phyloP scores from a whole-genome alignment of 2,329 filamentous ascomycete species.

The Chaetomium strumarium region DNA sequence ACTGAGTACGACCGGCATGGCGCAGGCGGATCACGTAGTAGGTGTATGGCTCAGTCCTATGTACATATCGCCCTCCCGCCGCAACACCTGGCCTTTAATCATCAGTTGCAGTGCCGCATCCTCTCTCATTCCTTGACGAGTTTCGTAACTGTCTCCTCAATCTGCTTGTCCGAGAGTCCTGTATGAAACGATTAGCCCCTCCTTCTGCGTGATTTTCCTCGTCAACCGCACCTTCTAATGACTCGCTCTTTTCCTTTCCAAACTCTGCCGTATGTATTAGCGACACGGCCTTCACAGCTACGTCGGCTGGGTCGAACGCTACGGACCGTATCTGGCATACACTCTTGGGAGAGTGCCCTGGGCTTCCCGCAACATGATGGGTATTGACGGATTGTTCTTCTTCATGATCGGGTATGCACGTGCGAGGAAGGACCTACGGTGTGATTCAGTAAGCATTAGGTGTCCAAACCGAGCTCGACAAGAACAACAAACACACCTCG shows the following conservation, averaged over 20 bases:
- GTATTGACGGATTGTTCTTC: slow-evolving; percentile 92
- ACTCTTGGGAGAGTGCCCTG: slow-evolving; percentile 76
- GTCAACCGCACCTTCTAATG: slow-evolving; percentile 42
- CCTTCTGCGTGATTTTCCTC: neutral
- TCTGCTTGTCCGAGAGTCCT: slow-evolving; percentile 55
- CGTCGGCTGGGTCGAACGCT: neutral
- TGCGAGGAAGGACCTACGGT: slow-evolving; percentile 75
- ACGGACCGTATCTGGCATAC: slow-evolving; percentile 85
- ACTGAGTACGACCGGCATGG: neutral
- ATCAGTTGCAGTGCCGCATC: neutral
- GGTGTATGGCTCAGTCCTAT: slow-evolving; percentile 16
- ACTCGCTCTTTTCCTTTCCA: slow-evolving; percentile 51
- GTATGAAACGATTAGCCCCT: slow-evolving; percentile 9
- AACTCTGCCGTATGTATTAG: slow-evolving; percentile 36
- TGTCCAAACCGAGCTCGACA: neutral
- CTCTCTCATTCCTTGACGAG: slow-evolving; percentile 43
- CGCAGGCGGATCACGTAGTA: slow-evolving; percentile 2
- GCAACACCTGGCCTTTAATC: neutral
- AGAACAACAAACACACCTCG: slow-evolving; percentile 60
- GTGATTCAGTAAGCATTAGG: slow-evolving; percentile 2
- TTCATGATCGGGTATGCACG: slow-evolving; percentile 97
- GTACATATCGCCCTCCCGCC: slow-evolving; percentile 10
- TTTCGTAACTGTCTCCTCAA: slow-evolving; percentile 52
- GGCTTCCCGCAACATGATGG: slow-evolving; percentile 93
- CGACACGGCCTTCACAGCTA: neutral